These are phyloP conservation scores for Tetrahymena malaccensis DNA, from an alignment of 73 alveolate species.

Conservation along the genomic window DNA sequence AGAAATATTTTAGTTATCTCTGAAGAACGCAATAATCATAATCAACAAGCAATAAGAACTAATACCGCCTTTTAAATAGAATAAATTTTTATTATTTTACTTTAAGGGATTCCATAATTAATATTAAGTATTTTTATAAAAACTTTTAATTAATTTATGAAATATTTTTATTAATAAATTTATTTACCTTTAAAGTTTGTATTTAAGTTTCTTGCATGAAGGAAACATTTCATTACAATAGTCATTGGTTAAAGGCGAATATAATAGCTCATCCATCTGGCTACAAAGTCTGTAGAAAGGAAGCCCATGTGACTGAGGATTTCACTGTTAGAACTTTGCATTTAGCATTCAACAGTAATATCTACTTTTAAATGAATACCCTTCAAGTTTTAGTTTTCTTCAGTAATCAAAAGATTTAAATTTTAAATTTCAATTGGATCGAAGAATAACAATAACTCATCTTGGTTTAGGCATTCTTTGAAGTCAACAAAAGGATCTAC, in stretches of 20 bases:
- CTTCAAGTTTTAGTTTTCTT: not conserved
- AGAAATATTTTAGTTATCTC: not conserved
- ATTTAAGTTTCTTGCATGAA: not conserved
- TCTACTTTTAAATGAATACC: not conserved
- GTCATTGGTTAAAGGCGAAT: not conserved
- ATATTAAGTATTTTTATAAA: too few relatives aligned
- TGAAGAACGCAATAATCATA: not conserved
- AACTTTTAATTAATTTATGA: not conserved
- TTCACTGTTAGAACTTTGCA: conserved; percentile 11
- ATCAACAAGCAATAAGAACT: not conserved
- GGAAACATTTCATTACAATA: not conserved
- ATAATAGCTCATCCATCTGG: conserved; percentile 14
- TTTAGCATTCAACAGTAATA: conserved; percentile 14
- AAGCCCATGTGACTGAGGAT: conserved; percentile 7
- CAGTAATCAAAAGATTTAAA: not conserved
- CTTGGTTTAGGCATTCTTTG: not conserved
- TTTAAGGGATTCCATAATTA: too few relatives aligned
- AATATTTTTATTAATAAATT: not conserved
- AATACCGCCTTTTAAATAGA: not conserved
- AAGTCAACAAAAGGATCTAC: not conserved
- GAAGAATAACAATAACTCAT: not conserved
- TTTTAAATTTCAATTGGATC: not conserved
- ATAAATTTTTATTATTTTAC: too few relatives aligned
- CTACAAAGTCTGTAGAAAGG: conserved; percentile 17
- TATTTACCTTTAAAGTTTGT: not conserved